Percentiles rank a stretch among this genome's conserved stretches.
Conservation (phyloP, 306 rosid genomes). For the Arachis hypogaea region DNA sequence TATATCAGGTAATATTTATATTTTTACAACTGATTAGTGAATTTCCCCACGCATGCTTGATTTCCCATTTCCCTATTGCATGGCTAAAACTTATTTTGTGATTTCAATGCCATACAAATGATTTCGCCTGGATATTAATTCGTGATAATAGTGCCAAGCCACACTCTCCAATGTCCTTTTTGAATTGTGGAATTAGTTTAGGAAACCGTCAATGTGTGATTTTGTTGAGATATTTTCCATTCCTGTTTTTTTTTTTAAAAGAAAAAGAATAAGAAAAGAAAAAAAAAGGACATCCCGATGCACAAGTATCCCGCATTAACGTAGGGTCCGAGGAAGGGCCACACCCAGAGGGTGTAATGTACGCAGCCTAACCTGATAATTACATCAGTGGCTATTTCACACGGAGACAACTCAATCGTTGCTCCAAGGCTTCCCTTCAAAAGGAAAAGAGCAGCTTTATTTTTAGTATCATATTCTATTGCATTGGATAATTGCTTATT, state of each 20-base stretch:
- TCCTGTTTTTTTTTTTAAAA: background rate
- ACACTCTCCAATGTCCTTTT: background rate
- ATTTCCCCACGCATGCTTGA: background rate
- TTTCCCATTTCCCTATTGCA: constrained; percentile 2
- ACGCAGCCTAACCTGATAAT: too few species aligned
- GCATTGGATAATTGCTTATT: constrained; percentile 7
- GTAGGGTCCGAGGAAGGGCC: too few species aligned
- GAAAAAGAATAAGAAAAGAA: too few species aligned
- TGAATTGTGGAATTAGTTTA: background rate
- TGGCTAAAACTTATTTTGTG: background rate
- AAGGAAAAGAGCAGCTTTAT: background rate
- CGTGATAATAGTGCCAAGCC: background rate
- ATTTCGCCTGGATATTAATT: background rate
- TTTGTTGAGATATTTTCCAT: constrained; percentile 4
- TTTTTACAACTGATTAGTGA: background rate
- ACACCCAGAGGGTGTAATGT: too few species aligned
- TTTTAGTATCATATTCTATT: constrained; percentile 10
- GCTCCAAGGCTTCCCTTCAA: too few species aligned
- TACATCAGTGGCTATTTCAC: too few species aligned
- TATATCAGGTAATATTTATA: constrained; percentile 69
- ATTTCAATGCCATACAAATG: background rate
- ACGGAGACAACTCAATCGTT: too few species aligned
- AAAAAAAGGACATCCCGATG: too few species aligned
- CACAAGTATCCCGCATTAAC: too few species aligned
- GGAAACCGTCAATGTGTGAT: background rate